These are phyloP conservation scores for Rhodotorula paludigena DNA, from an alignment of 768 basidiomycete genomes.

Conservation along the genomic window DNA sequence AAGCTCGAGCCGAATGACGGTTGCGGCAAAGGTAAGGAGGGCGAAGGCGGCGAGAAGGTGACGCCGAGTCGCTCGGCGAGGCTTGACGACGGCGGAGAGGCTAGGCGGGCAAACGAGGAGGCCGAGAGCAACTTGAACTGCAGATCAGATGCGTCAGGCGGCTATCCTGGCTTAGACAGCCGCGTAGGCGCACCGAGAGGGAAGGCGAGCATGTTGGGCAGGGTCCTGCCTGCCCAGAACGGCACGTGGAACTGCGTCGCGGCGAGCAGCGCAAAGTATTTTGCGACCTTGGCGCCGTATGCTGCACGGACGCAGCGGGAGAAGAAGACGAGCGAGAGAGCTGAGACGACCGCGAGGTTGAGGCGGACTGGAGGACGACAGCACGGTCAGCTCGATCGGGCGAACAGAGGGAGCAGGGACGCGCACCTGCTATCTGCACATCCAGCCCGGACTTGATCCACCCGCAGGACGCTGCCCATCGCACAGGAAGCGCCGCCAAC, in stretches of 20 bases:
- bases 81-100: slow-evolving; percentile 48
- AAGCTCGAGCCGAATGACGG: slow-evolving; percentile 76
- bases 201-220: slow-evolving; percentile 91
- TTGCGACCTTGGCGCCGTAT: slow-evolving; percentile 59
- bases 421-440: not conserved
- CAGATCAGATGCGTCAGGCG: too few species aligned
- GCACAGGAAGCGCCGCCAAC: slow-evolving; percentile 46
- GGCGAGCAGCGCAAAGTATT: slow-evolving; percentile 64
- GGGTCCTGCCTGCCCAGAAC: slow-evolving; percentile 87
- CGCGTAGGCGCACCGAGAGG: slow-evolving; percentile 57
- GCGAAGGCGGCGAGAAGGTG: slow-evolving; percentile 53
- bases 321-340: slow-evolving; percentile 60
- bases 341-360: slow-evolving; percentile 63
- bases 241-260: slow-evolving; percentile 82
- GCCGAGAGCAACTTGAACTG: slow-evolving; percentile 39
- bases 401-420: not conserved
- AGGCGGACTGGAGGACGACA: slow-evolving; percentile 59
- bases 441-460: too few species aligned
- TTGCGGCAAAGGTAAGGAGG: slow-evolving; percentile 62
- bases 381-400: not conserved
- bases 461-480: too few species aligned
- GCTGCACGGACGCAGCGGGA: slow-evolving; percentile 60
- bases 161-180: slow-evolving; percentile 16
- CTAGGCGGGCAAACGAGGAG: slow-evolving; percentile 1
- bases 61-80: slow-evolving; percentile 40